Evolutionary conservation across 2,329 filamentous ascomycete species (phyloP).

Genomic region (Incumbomyces delicatus): DNA sequence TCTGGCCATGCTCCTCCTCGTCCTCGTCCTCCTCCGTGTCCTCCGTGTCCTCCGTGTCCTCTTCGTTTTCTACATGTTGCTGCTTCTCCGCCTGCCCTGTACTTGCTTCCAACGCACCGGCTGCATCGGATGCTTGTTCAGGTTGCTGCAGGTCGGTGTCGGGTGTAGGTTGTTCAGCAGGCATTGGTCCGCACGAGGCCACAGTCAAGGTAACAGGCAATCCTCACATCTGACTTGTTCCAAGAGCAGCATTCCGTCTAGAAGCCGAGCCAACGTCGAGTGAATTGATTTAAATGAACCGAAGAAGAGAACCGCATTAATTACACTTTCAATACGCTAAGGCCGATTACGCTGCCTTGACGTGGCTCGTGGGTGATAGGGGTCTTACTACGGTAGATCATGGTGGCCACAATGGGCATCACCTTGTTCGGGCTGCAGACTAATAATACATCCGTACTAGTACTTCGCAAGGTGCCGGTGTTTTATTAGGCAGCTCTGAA

Average conservation of each 20-base stretch:
- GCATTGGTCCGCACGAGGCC: slow-evolving; percentile 15
- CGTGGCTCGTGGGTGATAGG: too few species aligned
- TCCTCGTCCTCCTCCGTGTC: slow-evolving; percentile 13
- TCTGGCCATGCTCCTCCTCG: slow-evolving; percentile 19
- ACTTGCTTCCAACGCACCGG: slow-evolving; percentile 14
- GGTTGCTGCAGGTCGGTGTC: slow-evolving; percentile 8
- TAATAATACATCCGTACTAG: too few species aligned
- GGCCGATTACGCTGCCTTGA: too few species aligned
- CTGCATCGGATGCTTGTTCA: slow-evolving; percentile 7
- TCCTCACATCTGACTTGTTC: background rate
- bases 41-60: slow-evolving; percentile 16
- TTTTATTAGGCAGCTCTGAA: too few species aligned
- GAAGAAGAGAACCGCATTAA: too few species aligned
- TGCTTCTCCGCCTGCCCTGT: slow-evolving; percentile 16
- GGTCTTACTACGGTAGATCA: too few species aligned
- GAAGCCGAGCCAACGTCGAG: too few species aligned
- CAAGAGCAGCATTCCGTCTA: background rate
- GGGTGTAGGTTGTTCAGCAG: slow-evolving; percentile 15
- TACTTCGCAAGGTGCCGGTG: too few species aligned
- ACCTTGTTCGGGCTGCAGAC: too few species aligned
- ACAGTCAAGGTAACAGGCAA: background rate
- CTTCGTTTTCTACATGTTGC: slow-evolving; percentile 13
- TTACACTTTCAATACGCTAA: too few species aligned
- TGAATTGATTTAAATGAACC: too few species aligned
- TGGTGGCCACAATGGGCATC: too few species aligned